Conservation (phyloP, 345 rosid genomes). For the Combretum micranthum region DNA sequence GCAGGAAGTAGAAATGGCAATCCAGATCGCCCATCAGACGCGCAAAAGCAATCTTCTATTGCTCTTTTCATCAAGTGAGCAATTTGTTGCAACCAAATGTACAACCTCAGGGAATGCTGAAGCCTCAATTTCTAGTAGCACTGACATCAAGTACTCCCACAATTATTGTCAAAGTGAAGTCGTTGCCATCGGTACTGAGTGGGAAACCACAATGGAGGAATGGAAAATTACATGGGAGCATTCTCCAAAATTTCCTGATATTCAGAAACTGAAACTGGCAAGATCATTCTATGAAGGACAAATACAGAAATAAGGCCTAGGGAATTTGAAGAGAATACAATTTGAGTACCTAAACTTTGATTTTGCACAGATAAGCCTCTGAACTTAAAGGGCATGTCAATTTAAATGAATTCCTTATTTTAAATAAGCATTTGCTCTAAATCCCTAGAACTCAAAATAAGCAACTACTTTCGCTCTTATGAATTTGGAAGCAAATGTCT, state of each 20-base stretch:
- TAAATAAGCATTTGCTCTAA: too few species aligned
- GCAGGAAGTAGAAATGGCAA: neutral
- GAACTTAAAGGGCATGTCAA: too few species aligned
- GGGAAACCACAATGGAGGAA: constrained; percentile 6
- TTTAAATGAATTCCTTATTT: too few species aligned
- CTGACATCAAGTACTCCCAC: constrained; percentile 13
- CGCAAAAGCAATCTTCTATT: constrained; percentile 5
- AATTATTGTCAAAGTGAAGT: constrained; percentile 16
- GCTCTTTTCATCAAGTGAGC: constrained; percentile 19
- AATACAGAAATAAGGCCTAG: constrained; percentile 15
- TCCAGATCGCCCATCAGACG: constrained; percentile 3
- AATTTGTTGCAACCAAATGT: constrained; percentile 1
- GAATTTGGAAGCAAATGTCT: too few species aligned
- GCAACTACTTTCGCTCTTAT: too few species aligned
- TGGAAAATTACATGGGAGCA: constrained; percentile 10
- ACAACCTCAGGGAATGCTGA: constrained; percentile 15
- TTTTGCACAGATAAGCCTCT: too few species aligned
- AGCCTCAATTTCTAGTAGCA: constrained; percentile 18
- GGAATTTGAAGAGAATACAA: constrained; percentile 20
- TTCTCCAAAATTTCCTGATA: constrained; percentile 11
- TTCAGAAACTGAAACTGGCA: constrained; percentile 11
- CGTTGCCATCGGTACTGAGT: constrained; percentile 2
- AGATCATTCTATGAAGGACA: constrained; percentile 8
- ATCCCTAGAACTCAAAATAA: too few species aligned
- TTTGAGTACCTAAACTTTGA: neutral